phyloP scores from a whole-genome alignment of 2,329 filamentous ascomycete genomes.

The Aspergillus aculeatinus region DNA sequence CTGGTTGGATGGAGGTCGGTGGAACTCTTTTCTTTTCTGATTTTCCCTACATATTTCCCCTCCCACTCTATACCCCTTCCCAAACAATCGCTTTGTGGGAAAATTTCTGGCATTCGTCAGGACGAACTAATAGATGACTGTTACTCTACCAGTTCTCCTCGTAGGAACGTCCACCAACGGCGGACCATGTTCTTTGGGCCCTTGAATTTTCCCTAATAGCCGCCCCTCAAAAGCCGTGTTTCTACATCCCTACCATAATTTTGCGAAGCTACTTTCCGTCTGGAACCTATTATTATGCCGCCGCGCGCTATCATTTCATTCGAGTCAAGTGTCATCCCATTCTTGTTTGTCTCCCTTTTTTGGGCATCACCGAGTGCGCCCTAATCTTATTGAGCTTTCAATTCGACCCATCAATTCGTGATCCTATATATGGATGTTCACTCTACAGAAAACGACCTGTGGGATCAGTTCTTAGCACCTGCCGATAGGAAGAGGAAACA shows the following conservation, averaged over 20 bases:
- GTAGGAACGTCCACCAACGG: conserved; percentile 10
- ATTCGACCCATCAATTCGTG: conserved; percentile 11
- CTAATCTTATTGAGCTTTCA: conserved; percentile 7
- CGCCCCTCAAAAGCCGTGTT: not conserved
- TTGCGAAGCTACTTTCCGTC: not conserved
- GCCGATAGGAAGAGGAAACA: not conserved
- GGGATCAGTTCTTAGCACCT: not conserved
- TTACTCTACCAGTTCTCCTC: conserved; percentile 11
- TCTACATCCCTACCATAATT: not conserved
- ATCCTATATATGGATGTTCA: conserved; percentile 16
- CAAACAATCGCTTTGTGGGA: conserved; percentile 17
- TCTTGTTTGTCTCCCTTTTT: conserved; percentile 17
- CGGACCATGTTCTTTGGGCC: conserved; percentile 7
- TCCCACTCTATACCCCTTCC: conserved; percentile 3
- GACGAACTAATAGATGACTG: conserved; percentile 17
- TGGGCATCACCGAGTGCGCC: conserved; percentile 18
- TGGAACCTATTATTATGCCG: not conserved
- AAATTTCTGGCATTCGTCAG: conserved; percentile 5
- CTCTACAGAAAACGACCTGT: conserved; percentile 8
- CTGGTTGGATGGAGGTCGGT: conserved; percentile 10
- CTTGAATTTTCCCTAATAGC: not conserved
- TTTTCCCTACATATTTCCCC: conserved; percentile 1
- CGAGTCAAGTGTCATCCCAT: not conserved
- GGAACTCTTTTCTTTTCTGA: conserved; percentile 9
- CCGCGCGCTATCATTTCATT: not conserved